Evolutionary conservation across 768 basidiomycete genomes (phyloP).

Genomic region (Rhizopogon rudus): DNA sequence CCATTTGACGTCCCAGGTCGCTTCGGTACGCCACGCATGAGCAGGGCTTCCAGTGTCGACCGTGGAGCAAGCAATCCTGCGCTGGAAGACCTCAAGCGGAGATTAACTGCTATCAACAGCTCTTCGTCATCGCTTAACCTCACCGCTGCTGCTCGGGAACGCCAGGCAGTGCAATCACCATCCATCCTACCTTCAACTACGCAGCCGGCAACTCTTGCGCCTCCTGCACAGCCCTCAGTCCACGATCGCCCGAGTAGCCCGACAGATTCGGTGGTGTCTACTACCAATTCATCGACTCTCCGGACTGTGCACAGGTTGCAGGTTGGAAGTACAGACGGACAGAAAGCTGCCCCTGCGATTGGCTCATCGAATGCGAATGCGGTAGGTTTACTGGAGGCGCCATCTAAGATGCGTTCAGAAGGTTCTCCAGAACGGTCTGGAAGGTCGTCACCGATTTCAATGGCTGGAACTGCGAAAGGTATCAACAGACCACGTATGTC

Average conservation of each 20-base stretch:
- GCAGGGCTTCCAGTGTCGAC: constrained; percentile 46
- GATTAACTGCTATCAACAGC: constrained; percentile 70
- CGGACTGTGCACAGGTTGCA: constrained; percentile 59
- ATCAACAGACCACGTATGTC: constrained; percentile 43
- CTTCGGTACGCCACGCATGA: constrained; percentile 46
- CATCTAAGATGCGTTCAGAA: constrained; percentile 61
- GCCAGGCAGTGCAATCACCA: constrained; percentile 30
- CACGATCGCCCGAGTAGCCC: constrained; percentile 71
- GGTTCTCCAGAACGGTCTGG: constrained; percentile 72
- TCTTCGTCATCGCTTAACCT: constrained; percentile 61
- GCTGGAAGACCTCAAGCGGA: constrained; percentile 73
- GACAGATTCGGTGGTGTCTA: constrained; percentile 76
- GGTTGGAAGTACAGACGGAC: constrained; percentile 66
- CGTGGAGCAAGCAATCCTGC: constrained; percentile 45
- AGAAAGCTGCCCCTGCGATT: constrained; percentile 87
- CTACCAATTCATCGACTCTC: constrained; percentile 58
- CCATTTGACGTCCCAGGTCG: constrained; percentile 37
- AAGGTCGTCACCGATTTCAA: constrained; percentile 68
- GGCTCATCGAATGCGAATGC: constrained; percentile 84
- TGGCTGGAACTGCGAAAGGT: constrained; percentile 50
- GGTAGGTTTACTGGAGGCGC: constrained; percentile 74
- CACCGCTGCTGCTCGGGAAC: constrained; percentile 38
- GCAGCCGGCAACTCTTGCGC: constrained; percentile 19
- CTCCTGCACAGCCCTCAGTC: constrained; percentile 8
- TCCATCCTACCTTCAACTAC: constrained; percentile 9